Percentiles rank a stretch among this genome's conserved stretches.
These are phyloP conservation scores for Oryza officinalis DNA, from an alignment of 176 grass and related monocot genomes.

Conservation along the genomic window DNA sequence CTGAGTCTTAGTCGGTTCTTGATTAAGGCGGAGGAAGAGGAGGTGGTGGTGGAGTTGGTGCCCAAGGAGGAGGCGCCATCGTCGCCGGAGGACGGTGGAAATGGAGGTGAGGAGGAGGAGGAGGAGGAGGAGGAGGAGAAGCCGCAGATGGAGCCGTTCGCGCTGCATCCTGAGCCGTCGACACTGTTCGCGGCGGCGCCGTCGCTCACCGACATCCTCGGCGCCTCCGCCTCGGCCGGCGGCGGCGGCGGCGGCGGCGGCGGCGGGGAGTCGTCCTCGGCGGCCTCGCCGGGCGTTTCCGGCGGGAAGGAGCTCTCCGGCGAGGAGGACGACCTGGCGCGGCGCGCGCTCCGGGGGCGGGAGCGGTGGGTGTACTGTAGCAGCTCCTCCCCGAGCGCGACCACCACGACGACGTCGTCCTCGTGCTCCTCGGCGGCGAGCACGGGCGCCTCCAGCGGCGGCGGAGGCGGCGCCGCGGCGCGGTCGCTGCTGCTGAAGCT, in stretches of 20 bases:
- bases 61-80: background rate
- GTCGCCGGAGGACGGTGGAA: background rate
- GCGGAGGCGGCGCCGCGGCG: background rate
- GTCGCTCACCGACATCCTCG: slow-evolving; percentile 82
- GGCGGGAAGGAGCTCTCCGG: slow-evolving; percentile 13
- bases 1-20: slow-evolving; percentile 68
- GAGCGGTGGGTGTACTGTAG: slow-evolving; percentile 87
- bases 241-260: background rate
- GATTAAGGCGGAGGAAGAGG: slow-evolving; percentile 2
- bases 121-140: background rate
- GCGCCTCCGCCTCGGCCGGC: slow-evolving; percentile 33
- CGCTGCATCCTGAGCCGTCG: slow-evolving; percentile 56
- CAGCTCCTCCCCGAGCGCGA: slow-evolving; percentile 53
- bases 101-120: background rate
- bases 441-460: slow-evolving; percentile 46
- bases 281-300: slow-evolving; percentile 36
- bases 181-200: slow-evolving; percentile 54
- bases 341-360: slow-evolving; percentile 69
- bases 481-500: slow-evolving; percentile 65
- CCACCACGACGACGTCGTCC: slow-evolving; percentile 34
- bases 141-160: slow-evolving; percentile 53
- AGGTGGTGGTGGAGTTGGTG: background rate
- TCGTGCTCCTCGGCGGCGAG: slow-evolving; percentile 54
- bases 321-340: slow-evolving; percentile 60
- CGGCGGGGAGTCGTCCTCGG: slow-evolving; percentile 14